A percentile compares a stretch with the other conserved stretches of the same genome.
phyloP scores from a whole-genome alignment of 108 stramenopile genomes.

The Stephanodiscus minutulus region DNA sequence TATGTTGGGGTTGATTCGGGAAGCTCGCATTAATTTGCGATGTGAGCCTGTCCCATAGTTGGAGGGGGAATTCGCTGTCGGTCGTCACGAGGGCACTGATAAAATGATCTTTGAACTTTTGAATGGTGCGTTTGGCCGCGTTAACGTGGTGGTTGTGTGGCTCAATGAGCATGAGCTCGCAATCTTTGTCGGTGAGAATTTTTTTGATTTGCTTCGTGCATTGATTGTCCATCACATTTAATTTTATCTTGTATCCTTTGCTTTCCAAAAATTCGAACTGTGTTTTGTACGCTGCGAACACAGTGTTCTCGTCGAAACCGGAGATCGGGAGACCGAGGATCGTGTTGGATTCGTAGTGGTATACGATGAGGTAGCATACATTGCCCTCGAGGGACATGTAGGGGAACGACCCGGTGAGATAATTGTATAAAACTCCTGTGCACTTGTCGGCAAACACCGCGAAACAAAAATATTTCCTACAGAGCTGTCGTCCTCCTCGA shows the following conservation, averaged over 20 bases:
- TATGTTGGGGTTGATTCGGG: too few species aligned
- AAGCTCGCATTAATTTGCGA: background rate
- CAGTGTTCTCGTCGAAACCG: background rate
- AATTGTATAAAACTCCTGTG: background rate
- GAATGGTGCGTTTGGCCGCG: background rate
- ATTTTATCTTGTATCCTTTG: too few species aligned
- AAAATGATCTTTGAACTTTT: slow-evolving; percentile 1
- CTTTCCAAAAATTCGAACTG: too few species aligned
- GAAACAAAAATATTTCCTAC: background rate
- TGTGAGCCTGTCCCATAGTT: background rate
- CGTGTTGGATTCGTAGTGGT: background rate
- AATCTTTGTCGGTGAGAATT: too few species aligned
- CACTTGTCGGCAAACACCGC: background rate
- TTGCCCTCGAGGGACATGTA: background rate
- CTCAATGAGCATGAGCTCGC: background rate
- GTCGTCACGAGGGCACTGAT: background rate
- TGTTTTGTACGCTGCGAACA: background rate
- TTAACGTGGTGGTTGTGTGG: background rate
- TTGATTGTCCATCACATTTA: too few species aligned
- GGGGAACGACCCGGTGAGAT: background rate
- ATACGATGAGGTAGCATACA: background rate
- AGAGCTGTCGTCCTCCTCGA: too few species aligned
- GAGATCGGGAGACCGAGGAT: background rate
- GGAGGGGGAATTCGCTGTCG: background rate
- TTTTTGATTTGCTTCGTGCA: background rate